Evolutionary conservation across 2,329 filamentous ascomycete species (phyloP).

Genomic region (Mycogone perniciosa): DNA sequence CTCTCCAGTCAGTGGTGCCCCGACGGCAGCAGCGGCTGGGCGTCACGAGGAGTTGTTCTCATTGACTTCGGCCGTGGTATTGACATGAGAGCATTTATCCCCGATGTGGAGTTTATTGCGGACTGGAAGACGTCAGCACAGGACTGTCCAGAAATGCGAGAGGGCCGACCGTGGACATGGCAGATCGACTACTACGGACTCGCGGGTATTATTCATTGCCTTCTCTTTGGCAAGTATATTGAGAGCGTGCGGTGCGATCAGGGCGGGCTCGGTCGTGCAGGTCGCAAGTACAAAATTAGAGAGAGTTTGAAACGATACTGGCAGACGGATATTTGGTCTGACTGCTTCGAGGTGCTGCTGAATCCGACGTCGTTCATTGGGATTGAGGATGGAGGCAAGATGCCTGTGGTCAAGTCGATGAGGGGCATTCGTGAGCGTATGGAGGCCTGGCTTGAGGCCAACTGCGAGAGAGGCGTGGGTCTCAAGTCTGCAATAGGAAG

Average conservation of each 20-base stretch:
- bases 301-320: conserved; percentile 91
- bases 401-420: conserved; percentile 72
- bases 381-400: conserved; percentile 55
- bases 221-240: conserved; percentile 94
- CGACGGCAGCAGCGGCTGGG: conserved; percentile 73
- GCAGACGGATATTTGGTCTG: conserved; percentile 86
- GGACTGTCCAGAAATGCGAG: conserved; percentile 93
- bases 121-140: conserved; percentile 87
- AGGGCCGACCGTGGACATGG: conserved; percentile 91
- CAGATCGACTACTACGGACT: conserved; percentile 95
- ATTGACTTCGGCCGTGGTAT: conserved; percentile 95
- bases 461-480: conserved; percentile 73
- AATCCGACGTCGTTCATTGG: conserved; percentile 69
- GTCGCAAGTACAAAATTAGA: conserved; percentile 69
- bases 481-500: conserved; percentile 64
- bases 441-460: conserved; percentile 74
- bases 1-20: conserved; percentile 62
- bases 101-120: conserved; percentile 75
- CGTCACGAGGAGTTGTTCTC: conserved; percentile 68
- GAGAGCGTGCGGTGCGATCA: conserved; percentile 60
- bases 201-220: conserved; percentile 77
- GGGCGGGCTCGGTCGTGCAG: conserved; percentile 50
- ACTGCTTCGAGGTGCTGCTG: conserved; percentile 76
- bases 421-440: conserved; percentile 64
- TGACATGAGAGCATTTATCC: conserved; percentile 79